Percentiles rank a stretch among this genome's conserved stretches.
Conservation (phyloP, 768 basidiomycete genomes). For the Mycena latifolia region DNA sequence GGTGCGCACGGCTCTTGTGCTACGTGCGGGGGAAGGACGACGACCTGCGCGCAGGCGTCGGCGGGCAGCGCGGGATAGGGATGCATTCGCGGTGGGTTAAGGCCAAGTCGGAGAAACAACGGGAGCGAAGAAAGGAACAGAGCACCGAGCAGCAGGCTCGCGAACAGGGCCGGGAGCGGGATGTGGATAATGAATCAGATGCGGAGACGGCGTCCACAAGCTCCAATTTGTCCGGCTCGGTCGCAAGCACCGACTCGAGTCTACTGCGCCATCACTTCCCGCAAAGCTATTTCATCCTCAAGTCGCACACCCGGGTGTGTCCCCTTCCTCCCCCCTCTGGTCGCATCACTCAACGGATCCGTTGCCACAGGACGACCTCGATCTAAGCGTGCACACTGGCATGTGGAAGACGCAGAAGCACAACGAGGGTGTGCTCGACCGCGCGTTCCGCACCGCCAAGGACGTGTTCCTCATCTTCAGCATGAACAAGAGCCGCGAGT, state of each 20-base stretch:
- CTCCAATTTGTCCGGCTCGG: neutral
- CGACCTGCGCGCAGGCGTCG: constrained; percentile 90
- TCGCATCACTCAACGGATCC: too few relatives aligned
- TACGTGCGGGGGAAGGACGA: constrained; percentile 84
- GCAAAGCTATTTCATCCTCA: constrained; percentile 19
- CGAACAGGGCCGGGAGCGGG: neutral
- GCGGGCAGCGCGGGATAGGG: constrained; percentile 88
- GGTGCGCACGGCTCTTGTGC: constrained; percentile 86
- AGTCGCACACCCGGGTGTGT: constrained; percentile 5
- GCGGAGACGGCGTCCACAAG: neutral
- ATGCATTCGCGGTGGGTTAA: constrained; percentile 84
- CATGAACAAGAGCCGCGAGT: constrained; percentile 94
- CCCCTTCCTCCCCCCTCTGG: neutral
- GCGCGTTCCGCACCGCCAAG: constrained; percentile 90
- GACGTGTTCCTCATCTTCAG: constrained; percentile 93
- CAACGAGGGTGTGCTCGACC: constrained; percentile 91
- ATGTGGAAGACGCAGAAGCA: constrained; percentile 95
- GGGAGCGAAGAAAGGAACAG: constrained; percentile 42
- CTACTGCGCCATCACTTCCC: constrained; percentile 11
- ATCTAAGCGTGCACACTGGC: constrained; percentile 81
- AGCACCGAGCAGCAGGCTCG: constrained; percentile 7
- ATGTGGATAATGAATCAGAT: too few relatives aligned
- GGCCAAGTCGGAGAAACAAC: constrained; percentile 45
- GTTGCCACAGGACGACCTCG: constrained; percentile 72
- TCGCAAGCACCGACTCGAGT: constrained; percentile 9